A percentile compares a stretch with the other conserved stretches of the same genome.
Conservation (phyloP, 495 filamentous ascomycete species). For the Amniculicola lignicola region DNA sequence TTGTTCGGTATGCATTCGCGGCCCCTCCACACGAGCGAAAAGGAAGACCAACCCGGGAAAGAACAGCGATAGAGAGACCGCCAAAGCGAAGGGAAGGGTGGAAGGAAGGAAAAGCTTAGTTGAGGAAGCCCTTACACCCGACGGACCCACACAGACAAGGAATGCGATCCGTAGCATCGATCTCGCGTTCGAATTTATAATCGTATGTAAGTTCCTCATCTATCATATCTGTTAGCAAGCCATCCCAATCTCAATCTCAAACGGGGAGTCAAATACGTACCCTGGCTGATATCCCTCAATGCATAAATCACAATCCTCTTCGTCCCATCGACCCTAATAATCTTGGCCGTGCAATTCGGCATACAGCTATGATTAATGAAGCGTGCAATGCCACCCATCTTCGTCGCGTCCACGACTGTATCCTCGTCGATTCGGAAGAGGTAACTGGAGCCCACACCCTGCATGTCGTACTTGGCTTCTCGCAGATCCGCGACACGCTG, state of each 20-base stretch:
- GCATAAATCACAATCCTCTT: conserved; percentile 99
- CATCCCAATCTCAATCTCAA: too few relatives aligned
- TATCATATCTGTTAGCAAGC: conserved; percentile 41
- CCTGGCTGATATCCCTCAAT: conserved; percentile 85
- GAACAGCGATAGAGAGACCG: too few relatives aligned
- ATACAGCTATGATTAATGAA: conserved; percentile 99
- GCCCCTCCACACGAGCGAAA: too few relatives aligned
- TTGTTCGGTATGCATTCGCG: too few relatives aligned
- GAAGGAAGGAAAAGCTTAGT: too few relatives aligned
- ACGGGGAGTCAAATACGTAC: conserved; percentile 52
- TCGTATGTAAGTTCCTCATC: conserved; percentile 99
- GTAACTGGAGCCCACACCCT: conserved; percentile 95
- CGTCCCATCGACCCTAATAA: conserved; percentile 99
- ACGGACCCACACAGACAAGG: conserved; percentile 94
- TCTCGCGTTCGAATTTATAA: conserved; percentile 99
- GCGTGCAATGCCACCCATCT: conserved; percentile 93
- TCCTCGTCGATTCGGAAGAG: conserved; percentile 98
- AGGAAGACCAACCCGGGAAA: too few relatives aligned
- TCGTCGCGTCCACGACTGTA: conserved; percentile 95
- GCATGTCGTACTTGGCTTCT: conserved; percentile 87
- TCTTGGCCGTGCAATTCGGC: conserved; percentile 98
- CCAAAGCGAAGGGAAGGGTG: too few relatives aligned
- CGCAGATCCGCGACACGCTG: conserved; percentile 95
- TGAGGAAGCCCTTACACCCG: conserved; percentile 97
- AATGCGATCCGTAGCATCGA: conserved; percentile 90